phyloP scores from a whole-genome alignment of 371 early-diverging fungal species.

The Mortierella sp. region DNA sequence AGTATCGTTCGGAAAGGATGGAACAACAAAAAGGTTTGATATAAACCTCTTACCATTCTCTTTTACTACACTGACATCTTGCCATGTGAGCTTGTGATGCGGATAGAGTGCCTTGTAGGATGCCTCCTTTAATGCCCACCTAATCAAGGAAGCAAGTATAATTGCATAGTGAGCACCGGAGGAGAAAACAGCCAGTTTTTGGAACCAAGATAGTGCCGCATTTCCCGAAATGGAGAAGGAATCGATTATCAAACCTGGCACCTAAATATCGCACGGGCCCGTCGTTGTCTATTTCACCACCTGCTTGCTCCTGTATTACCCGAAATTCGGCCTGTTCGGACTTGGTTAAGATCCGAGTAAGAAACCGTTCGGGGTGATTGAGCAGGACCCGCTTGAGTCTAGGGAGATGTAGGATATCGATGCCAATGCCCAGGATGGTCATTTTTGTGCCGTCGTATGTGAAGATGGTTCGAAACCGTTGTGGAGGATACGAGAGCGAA shows the following conservation, averaged over 20 bases:
- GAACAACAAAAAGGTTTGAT: not conserved
- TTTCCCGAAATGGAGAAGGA: too few relatives aligned
- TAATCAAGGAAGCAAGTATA: slow-evolving; percentile 14
- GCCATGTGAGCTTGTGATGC: slow-evolving; percentile 68
- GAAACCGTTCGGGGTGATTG: slow-evolving; percentile 24
- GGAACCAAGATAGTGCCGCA: too few relatives aligned
- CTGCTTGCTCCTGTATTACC: not conserved
- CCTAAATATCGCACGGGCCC: slow-evolving; percentile 22
- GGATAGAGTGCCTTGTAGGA: slow-evolving; percentile 75
- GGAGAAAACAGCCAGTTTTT: too few relatives aligned
- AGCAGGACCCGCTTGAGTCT: slow-evolving; percentile 18
- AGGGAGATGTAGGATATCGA: slow-evolving; percentile 66
- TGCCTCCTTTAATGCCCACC: slow-evolving; percentile 79
- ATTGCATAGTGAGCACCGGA: not conserved
- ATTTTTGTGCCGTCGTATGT: not conserved
- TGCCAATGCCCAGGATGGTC: slow-evolving; percentile 69
- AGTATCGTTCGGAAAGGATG: too few relatives aligned
- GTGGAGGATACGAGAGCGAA: not conserved
- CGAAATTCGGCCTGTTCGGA: slow-evolving; percentile 30
- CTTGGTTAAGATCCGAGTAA: slow-evolving; percentile 43
- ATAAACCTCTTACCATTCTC: slow-evolving; percentile 33
- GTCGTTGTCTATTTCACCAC: slow-evolving; percentile 11
- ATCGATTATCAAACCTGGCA: slow-evolving; percentile 9
- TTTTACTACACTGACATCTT: slow-evolving; percentile 70
- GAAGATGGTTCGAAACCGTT: not conserved